Conservation (phyloP, 1,139 yeast genomes). For the Lizanozyma gosingica region DNA sequence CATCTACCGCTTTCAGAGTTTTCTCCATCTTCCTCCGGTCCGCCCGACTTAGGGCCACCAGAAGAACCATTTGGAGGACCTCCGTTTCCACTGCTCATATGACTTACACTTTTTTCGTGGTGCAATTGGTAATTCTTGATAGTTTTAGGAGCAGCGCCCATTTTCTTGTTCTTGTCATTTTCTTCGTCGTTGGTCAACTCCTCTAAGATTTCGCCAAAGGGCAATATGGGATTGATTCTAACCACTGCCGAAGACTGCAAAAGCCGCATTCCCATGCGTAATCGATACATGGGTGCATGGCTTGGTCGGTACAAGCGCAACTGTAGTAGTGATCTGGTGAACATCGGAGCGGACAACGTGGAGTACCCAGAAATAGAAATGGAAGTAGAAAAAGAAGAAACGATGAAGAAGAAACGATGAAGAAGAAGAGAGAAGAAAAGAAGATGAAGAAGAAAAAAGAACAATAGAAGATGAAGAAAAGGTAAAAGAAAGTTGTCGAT, state of each 20-base stretch:
- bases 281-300: not conserved
- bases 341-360: too few relatives aligned
- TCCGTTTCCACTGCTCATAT: not conserved
- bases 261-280: too few relatives aligned
- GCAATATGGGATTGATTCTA: slow-evolving; percentile 20
- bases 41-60: slow-evolving; percentile 2
- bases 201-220: slow-evolving; percentile 16
- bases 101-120: slow-evolving; percentile 6
- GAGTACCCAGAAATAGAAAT: too few relatives aligned
- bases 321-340: too few relatives aligned
- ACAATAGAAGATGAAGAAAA: too few relatives aligned
- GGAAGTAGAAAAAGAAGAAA: too few relatives aligned
- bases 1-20: slow-evolving; percentile 8
- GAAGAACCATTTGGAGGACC: slow-evolving; percentile 2
- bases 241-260: not conserved
- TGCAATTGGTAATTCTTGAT: slow-evolving; percentile 1
- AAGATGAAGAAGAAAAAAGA: too few relatives aligned
- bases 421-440: too few relatives aligned
- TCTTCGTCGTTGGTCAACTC: slow-evolving; percentile 10
- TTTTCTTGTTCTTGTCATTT: slow-evolving; percentile 7
- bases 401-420: too few relatives aligned
- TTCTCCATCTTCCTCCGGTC: slow-evolving; percentile 9
- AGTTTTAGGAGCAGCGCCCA: not conserved
- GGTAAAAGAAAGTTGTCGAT: too few relatives aligned
- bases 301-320: too few relatives aligned